These are phyloP conservation scores for Niveomyces coronatus DNA, from an alignment of 2,329 filamentous ascomycete genomes.

Conservation along the genomic window DNA sequence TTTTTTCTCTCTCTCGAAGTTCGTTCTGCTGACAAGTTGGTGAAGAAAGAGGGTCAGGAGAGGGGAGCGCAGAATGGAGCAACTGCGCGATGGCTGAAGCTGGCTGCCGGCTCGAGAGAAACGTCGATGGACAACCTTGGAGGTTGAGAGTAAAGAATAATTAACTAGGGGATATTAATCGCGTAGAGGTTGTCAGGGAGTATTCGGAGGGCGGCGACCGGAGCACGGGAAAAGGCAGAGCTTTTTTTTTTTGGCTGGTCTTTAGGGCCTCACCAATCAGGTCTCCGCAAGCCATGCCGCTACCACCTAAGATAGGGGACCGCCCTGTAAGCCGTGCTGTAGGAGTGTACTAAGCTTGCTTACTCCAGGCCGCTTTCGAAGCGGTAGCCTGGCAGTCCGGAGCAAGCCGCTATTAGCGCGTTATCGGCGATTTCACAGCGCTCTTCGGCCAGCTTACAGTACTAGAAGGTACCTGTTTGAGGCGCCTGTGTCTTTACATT, in stretches of 20 bases:
- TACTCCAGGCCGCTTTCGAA: too few species aligned
- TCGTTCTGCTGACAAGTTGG: constrained; percentile 5
- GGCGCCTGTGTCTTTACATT: too few species aligned
- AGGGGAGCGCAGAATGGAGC: not conserved
- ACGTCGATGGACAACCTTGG: too few species aligned
- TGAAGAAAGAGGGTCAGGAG: too few species aligned
- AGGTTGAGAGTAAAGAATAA: not conserved
- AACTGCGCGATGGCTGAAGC: constrained; percentile 4
- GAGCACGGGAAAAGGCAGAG: constrained; percentile 5
- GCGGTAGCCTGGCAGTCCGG: too few species aligned
- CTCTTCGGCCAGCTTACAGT: too few species aligned
- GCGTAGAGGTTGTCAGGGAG: constrained; percentile 10
- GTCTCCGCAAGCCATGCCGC: constrained; percentile 1
- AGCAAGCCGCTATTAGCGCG: too few species aligned
- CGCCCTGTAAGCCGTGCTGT: not conserved
- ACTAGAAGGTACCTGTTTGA: too few species aligned
- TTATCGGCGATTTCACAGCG: too few species aligned
- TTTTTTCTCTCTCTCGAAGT: too few species aligned
- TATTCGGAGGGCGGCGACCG: constrained; percentile 10
- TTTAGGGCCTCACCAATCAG: not conserved
- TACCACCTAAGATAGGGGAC: not conserved
- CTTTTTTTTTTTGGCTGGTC: constrained; percentile 8
- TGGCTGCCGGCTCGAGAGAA: constrained; percentile 4
- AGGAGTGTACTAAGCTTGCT: too few species aligned
- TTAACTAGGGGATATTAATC: not conserved